Evolutionary conservation across 2,329 filamentous ascomycete species (phyloP), one percentile per base, ranked within the genome.

Genomic region (Neophaeococcomyces mojaviensis): DNA sequence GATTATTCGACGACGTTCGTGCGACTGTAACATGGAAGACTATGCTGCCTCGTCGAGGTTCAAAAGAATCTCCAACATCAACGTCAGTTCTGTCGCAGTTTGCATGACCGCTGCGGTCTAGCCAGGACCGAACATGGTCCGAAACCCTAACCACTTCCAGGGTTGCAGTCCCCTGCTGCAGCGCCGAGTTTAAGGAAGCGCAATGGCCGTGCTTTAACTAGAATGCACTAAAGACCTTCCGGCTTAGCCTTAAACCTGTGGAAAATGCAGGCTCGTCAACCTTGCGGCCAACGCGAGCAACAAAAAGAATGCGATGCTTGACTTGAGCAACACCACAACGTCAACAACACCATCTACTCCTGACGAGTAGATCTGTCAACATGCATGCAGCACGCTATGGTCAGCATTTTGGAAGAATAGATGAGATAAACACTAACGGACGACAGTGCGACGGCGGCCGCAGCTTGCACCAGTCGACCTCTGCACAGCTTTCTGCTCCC

Each of bases 401-500:
- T 43, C 6, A 43, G 39, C 18, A 18, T 12, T 24, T 4, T 22
- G 12, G 28, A 31, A 32, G 3, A 32, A 13, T 13, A 12, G 15
- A 12, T n/a, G 30, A 15, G 39, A 31, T n/a, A 12, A 20, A 12
- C 10, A 13, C 37, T 41, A 19, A 32, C 26, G 4, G 31, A n/a
- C 18, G 15, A 4, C 22, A 32, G 26, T 19, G 13, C 18, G 10
- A 26, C 41, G 41, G 28, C 41, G 41, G n/a, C 41, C 41, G 15
- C 18, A 36, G 33, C 13, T 33, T 6, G 24, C 8, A 5, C 32
- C 41, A 36, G n/a, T 33, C 9, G 41, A 44, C 28, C 41, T 44
- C 3, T 44, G 41, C 20, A 16, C 41, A 34, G 19, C 41, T 34
- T 44, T 44, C 41, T 44, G 41, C 22, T 36, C 41, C 8, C 30